These are phyloP conservation scores for Protomyces gravidus DNA, from an alignment of 1,139 yeast species.

Conservation along the genomic window DNA sequence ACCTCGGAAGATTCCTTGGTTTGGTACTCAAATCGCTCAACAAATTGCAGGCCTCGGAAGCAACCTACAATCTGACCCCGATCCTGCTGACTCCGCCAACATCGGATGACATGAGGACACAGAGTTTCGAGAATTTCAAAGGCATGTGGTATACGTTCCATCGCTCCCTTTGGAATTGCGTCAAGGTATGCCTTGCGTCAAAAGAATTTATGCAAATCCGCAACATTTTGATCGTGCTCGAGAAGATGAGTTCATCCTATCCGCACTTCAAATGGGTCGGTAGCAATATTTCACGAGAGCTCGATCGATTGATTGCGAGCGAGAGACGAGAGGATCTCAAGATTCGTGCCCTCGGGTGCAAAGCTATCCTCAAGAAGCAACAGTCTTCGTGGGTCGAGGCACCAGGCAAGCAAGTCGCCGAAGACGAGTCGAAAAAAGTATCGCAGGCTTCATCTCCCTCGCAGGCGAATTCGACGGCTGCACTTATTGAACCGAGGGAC, in stretches of 20 bases:
- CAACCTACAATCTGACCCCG: slow-evolving; percentile 37
- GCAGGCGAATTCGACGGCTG: not conserved
- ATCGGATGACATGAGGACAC: not conserved
- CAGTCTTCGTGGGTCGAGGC: slow-evolving; percentile 10
- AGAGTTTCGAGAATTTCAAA: slow-evolving; percentile 38
- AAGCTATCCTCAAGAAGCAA: slow-evolving; percentile 28
- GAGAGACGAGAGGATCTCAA: slow-evolving; percentile 79
- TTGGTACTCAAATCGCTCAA: slow-evolving; percentile 51
- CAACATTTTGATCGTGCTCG: slow-evolving; percentile 73
- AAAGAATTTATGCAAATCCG: slow-evolving; percentile 75
- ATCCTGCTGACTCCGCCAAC: slow-evolving; percentile 29
- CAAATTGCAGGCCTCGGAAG: slow-evolving; percentile 44
- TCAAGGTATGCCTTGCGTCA: slow-evolving; percentile 51
- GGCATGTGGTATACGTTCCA: slow-evolving; percentile 54
- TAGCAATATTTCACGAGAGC: slow-evolving; percentile 48
- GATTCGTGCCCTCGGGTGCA: slow-evolving; percentile 39
- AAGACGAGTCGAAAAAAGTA: not conserved
- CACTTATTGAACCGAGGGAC: not conserved
- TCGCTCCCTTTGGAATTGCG: slow-evolving; percentile 47
- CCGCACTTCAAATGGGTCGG: slow-evolving; percentile 72
- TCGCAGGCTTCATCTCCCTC: not conserved
- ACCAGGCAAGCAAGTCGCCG: slow-evolving; percentile 4
- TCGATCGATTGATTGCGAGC: slow-evolving; percentile 49
- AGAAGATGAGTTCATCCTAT: slow-evolving; percentile 59
- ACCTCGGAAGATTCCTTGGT: slow-evolving; percentile 68